Conservation (phyloP, 176 grass and related monocot species). For the Eragrostis curvula region DNA sequence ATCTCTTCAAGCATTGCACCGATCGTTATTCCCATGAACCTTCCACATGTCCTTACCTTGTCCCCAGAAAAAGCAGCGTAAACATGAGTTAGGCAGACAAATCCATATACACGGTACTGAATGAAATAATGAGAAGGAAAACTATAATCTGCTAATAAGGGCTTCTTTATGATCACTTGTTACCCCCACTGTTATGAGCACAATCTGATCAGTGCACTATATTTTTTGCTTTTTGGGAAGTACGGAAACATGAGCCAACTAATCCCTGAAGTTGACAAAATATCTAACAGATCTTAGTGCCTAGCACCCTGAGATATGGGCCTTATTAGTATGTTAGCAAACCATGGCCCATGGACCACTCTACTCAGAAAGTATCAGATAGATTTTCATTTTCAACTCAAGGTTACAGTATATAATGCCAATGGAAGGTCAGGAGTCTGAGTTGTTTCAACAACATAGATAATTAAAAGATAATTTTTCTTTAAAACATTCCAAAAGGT, state of each 20-base stretch:
- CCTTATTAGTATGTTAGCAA: neutral
- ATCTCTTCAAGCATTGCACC: constrained; percentile 96
- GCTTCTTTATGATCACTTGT: neutral
- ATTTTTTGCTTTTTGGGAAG: constrained; percentile 13
- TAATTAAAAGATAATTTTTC: constrained; percentile 16
- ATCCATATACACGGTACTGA: constrained; percentile 22
- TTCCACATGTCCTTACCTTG: constrained; percentile 93
- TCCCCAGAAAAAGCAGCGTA: constrained; percentile 37
- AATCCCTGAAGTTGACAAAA: constrained; percentile 9
- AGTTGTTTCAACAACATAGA: constrained; percentile 1
- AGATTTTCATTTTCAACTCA: neutral
- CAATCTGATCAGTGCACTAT: neutral
- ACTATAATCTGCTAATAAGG: constrained; percentile 20
- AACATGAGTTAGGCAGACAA: constrained; percentile 16
- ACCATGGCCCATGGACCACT: neutral
- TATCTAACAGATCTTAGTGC: neutral
- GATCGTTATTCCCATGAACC: constrained; percentile 79
- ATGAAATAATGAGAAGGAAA: neutral
- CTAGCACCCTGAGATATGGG: neutral
- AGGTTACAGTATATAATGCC: neutral
- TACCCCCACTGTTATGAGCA: neutral
- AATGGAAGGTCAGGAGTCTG: constrained; percentile 3
- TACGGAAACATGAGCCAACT: neutral
- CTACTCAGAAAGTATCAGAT: constrained; percentile 5
- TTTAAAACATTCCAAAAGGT: neutral